Conservation (phyloP, 2,329 filamentous ascomycete genomes). For the Talaromyces marneffei region DNA sequence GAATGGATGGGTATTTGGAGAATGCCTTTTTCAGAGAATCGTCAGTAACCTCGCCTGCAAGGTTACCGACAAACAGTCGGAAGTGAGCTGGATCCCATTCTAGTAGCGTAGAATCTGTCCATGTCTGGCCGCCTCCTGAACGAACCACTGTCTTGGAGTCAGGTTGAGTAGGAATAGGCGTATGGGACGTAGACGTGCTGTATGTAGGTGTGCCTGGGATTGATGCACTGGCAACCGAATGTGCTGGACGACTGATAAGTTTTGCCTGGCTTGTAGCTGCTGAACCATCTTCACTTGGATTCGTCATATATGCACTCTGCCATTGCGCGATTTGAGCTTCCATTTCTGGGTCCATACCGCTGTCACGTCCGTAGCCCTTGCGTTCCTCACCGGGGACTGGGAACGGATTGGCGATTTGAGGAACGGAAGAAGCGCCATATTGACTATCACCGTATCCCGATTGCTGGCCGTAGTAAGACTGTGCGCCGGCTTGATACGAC, state of each 20-base stretch:
- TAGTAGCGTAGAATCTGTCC: conserved; percentile 80
- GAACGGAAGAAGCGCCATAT: conserved; percentile 49
- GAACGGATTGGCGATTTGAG: conserved; percentile 77
- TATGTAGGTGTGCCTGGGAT: conserved; percentile 38
- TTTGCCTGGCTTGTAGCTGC: conserved; percentile 26
- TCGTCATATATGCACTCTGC: conserved; percentile 79
- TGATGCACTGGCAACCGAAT: conserved; percentile 37
- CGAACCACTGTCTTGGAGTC: conserved; percentile 78
- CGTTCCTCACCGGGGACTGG: conserved; percentile 52
- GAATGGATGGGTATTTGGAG: conserved; percentile 75
- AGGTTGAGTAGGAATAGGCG: conserved; percentile 43
- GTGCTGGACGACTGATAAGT: conserved; percentile 38
- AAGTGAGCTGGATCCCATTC: conserved; percentile 96
- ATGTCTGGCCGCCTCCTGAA: conserved; percentile 82
- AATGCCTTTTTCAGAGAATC: conserved; percentile 94
- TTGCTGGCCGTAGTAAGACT: conserved; percentile 45
- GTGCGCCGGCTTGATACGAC: conserved; percentile 27
- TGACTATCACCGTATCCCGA: conserved; percentile 41
- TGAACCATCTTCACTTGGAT: conserved; percentile 44
- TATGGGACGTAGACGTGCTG: conserved; percentile 27
- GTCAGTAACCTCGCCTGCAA: conserved; percentile 95
- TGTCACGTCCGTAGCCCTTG: conserved; percentile 31
- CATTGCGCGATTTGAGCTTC: conserved; percentile 91
- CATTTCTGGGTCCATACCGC: conserved; percentile 65
- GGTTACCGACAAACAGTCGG: conserved; percentile 91